Evolutionary conservation across 169 alveolate genomes (phyloP).

Genomic region (Condylostoma magnum): DNA sequence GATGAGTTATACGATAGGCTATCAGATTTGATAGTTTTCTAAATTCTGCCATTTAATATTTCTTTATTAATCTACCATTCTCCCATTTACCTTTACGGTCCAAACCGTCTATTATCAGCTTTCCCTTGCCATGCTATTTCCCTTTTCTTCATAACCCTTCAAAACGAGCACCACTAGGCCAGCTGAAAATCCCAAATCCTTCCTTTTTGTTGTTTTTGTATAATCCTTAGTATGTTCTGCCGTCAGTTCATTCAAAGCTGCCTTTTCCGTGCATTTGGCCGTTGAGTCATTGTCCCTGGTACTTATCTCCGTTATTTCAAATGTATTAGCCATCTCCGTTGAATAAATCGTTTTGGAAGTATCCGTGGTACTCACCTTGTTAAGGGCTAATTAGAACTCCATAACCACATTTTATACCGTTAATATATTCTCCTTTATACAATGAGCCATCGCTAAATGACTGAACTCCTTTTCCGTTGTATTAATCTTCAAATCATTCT

Average conservation of each 20-base stretch:
- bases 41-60: too few relatives aligned
- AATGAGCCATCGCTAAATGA: too few relatives aligned
- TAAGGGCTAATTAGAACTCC: conserved; percentile 39
- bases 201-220: not conserved
- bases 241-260: conserved; percentile 2
- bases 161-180: conserved; percentile 19
- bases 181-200: conserved; percentile 22
- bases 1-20: too few relatives aligned
- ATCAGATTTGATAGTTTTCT: too few relatives aligned
- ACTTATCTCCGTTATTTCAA: conserved; percentile 10
- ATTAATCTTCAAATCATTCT: too few relatives aligned
- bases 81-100: conserved; percentile 33
- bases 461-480: too few relatives aligned
- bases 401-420: conserved; percentile 51
- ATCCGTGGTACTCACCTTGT: conserved; percentile 41
- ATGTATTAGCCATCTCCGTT: conserved; percentile 13
- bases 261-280: conserved; percentile 26
- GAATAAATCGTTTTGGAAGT: conserved; percentile 27
- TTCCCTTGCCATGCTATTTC: too few relatives aligned
- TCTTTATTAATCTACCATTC: too few relatives aligned
- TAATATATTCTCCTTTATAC: conserved; percentile 48
- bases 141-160: too few relatives aligned
- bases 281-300: conserved; percentile 12
- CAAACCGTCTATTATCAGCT: too few relatives aligned
- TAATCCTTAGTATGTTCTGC: conserved; percentile 21